Percentiles rank a stretch among this genome's conserved stretches.
Evolutionary conservation across 2,329 filamentous ascomycete genomes (phyloP).

Genomic region (Penicillium psychrosexuale): DNA sequence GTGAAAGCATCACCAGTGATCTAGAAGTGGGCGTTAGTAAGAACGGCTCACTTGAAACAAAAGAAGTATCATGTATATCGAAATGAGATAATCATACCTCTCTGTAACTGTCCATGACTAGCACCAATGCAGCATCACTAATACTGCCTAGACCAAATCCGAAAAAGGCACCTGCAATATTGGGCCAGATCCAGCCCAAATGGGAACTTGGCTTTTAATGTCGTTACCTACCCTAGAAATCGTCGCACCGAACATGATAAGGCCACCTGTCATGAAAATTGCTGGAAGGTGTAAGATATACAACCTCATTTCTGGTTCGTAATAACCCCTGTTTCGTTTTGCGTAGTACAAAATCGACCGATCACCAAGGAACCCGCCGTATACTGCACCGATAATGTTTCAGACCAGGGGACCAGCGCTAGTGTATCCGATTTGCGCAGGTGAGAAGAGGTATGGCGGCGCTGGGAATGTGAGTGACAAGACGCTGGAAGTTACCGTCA

Average conservation of each 20-base stretch:
- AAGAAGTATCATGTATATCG: not conserved
- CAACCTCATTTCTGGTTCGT: constrained; percentile 51
- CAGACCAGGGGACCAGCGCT: constrained; percentile 40
- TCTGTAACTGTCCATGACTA: constrained; percentile 32
- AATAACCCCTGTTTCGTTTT: constrained; percentile 46
- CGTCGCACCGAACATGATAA: constrained; percentile 45
- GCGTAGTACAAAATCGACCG: constrained; percentile 43
- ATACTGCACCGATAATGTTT: constrained; percentile 39
- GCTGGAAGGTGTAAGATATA: constrained; percentile 36
- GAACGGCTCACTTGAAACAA: not conserved
- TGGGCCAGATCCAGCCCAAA: constrained; percentile 39
- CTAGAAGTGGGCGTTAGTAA: constrained; percentile 1
- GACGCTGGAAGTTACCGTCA: constrained; percentile 32
- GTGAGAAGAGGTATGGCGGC: constrained; percentile 33
- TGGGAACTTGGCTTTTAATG: not conserved
- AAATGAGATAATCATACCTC: constrained; percentile 25
- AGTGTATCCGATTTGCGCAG: constrained; percentile 34
- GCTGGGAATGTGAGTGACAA: constrained; percentile 37
- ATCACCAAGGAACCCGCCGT: constrained; percentile 42
- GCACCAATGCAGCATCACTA: constrained; percentile 27
- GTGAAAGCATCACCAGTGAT: constrained; percentile 30
- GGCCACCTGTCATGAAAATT: constrained; percentile 41
- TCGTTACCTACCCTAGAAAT: constrained; percentile 30
- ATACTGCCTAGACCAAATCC: constrained; percentile 42
- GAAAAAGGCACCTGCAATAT: constrained; percentile 38